Percentiles rank a stretch among this genome's conserved stretches.
phyloP scores from a whole-genome alignment of 768 basidiomycete genomes.

The Amanita thiersii region DNA sequence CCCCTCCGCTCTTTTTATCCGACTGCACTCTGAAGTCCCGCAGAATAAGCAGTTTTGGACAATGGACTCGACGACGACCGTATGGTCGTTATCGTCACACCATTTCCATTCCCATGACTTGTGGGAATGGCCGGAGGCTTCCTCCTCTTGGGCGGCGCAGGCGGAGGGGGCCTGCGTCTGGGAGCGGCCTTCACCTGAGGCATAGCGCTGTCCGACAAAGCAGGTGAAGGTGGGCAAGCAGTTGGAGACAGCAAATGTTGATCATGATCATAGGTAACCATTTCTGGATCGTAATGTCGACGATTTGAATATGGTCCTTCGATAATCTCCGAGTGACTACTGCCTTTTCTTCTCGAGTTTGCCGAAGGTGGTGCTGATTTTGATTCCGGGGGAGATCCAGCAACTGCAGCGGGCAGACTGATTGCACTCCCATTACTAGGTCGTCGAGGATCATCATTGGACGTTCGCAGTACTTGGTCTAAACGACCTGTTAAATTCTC shows the following conservation, averaged over 20 bases:
- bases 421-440: constrained; percentile 32
- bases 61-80: constrained; percentile 32
- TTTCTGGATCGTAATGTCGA: neutral
- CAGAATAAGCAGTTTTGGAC: constrained; percentile 15
- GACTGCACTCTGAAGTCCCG: neutral
- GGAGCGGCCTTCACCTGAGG: constrained; percentile 16
- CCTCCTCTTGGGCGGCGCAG: constrained; percentile 60
- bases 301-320: neutral
- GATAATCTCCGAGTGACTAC: constrained; percentile 6
- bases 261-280: neutral
- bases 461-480: constrained; percentile 22
- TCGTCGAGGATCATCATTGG: constrained; percentile 25
- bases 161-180: constrained; percentile 46
- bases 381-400: constrained; percentile 11
- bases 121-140: constrained; percentile 67
- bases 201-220: constrained; percentile 12
- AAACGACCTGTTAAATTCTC: constrained; percentile 32
- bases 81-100: constrained; percentile 55
- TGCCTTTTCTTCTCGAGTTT: constrained; percentile 12
- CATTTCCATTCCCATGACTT: constrained; percentile 32
- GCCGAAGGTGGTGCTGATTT: constrained; percentile 11
- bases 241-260: constrained; percentile 10
- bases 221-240: constrained; percentile 14
- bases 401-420: constrained; percentile 23
- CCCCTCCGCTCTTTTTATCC: too few species aligned